Percentiles rank a stretch among this genome's conserved stretches.
Conservation (phyloP, 176 grass and related monocot species). For the Oryza rufipogon region DNA sequence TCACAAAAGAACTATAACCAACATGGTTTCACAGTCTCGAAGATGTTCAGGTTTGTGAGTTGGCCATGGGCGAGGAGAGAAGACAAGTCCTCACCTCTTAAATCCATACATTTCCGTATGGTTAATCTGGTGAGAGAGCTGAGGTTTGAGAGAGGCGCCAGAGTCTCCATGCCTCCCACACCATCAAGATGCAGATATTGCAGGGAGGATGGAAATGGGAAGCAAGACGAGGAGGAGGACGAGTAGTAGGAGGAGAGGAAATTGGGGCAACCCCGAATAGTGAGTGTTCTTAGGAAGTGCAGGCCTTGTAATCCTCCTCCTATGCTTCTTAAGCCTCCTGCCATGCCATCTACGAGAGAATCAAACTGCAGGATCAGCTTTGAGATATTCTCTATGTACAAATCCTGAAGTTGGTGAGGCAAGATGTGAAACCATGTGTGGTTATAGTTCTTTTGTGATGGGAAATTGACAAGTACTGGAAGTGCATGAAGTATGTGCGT, state of each 20-base stretch:
- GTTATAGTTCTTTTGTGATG: no score
- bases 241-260: neutral
- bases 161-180: neutral
- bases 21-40: no score
- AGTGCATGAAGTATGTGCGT: no score
- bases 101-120: accelerated
- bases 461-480: no score
- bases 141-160: constrained; percentile 12
- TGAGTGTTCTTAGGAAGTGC: no score
- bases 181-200: accelerated
- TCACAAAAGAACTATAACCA: no score
- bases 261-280: accelerated
- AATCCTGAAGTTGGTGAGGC: neutral
- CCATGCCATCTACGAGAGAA: no score
- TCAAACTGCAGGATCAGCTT: neutral
- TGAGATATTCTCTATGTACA: accelerated
- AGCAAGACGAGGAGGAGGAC: neutral
- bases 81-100: neutral
- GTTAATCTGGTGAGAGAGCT: accelerated
- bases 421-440: no score
- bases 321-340: no score
- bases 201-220: neutral
- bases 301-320: no score
- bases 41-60: accelerated
- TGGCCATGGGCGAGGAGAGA: neutral